A percentile compares a stretch with the other conserved stretches of the same genome.
phyloP scores from a whole-genome alignment of 2,329 filamentous ascomycete species.

The Mariannaea elegans region DNA sequence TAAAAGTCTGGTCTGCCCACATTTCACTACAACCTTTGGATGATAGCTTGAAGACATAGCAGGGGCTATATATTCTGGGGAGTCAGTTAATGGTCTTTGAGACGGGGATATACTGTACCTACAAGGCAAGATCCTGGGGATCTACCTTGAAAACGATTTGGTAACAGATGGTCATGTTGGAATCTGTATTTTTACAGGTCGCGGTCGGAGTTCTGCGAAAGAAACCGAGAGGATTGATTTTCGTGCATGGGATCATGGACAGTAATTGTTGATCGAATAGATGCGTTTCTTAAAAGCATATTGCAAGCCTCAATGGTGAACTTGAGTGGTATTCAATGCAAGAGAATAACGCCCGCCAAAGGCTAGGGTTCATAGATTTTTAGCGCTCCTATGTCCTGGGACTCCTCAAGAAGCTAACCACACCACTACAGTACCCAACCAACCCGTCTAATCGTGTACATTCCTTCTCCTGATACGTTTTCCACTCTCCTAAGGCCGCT shows the following conservation, averaged over 20 bases:
- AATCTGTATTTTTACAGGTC: slow-evolving; percentile 24
- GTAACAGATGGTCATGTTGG: slow-evolving; percentile 8
- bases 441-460: slow-evolving; percentile 75
- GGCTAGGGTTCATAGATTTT: not conserved
- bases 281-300: slow-evolving; percentile 18
- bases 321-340: not conserved
- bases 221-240: slow-evolving; percentile 18
- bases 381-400: slow-evolving; percentile 56
- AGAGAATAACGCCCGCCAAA: not conserved
- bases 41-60: not conserved
- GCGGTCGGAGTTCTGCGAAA: slow-evolving; percentile 25
- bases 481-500: slow-evolving; percentile 73
- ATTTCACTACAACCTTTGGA: slow-evolving; percentile 1
- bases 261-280: slow-evolving; percentile 27
- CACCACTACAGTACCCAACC: slow-evolving; percentile 88
- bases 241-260: slow-evolving; percentile 23
- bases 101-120: not conserved
- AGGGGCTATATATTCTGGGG: not conserved
- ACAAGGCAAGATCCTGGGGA: not conserved
- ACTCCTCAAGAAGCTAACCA: slow-evolving; percentile 81
- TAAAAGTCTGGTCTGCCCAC: slow-evolving; percentile 49
- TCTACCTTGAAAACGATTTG: not conserved
- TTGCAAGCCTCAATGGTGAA: not conserved
- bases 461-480: slow-evolving; percentile 75
- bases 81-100: not conserved